Evolutionary conservation across 2,329 filamentous ascomycete genomes (phyloP).

Genomic region (Monosporascus sp.): DNA sequence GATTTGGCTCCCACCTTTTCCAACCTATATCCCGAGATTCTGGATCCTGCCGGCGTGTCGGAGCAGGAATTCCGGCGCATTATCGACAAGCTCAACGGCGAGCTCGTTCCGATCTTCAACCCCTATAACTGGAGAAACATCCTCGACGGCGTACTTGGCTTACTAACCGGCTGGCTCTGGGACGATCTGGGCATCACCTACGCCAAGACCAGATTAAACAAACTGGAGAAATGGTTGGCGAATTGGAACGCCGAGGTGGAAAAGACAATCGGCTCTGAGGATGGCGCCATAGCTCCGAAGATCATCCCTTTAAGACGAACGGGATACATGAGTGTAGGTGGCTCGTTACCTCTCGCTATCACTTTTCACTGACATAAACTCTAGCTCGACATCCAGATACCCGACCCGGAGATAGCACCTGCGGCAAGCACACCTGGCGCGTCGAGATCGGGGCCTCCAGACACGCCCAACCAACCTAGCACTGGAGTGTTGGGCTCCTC

Average conservation of each 20-base stretch:
- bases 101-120: conserved; percentile 71
- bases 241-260: conserved; percentile 76
- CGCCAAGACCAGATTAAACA: conserved; percentile 65
- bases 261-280: conserved; percentile 46
- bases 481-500: neutral
- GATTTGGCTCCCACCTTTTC: conserved; percentile 91
- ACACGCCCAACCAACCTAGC: conserved; percentile 2
- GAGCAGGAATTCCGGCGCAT: conserved; percentile 83
- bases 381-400: conserved; percentile 75
- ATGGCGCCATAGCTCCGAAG: conserved; percentile 53
- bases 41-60: conserved; percentile 74
- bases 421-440: conserved; percentile 41
- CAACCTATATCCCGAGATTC: conserved; percentile 92
- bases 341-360: neutral
- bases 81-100: conserved; percentile 75
- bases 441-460: conserved; percentile 27
- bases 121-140: conserved; percentile 74
- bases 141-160: conserved; percentile 71
- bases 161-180: conserved; percentile 90
- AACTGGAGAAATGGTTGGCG: conserved; percentile 76
- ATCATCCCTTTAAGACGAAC: conserved; percentile 76
- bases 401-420: conserved; percentile 65
- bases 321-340: conserved; percentile 75
- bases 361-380: conserved; percentile 16
- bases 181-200: conserved; percentile 79